Evolutionary conservation across 495 filamentous ascomycete species (phyloP).

Genomic region (Hyaloscypha finlandica): DNA sequence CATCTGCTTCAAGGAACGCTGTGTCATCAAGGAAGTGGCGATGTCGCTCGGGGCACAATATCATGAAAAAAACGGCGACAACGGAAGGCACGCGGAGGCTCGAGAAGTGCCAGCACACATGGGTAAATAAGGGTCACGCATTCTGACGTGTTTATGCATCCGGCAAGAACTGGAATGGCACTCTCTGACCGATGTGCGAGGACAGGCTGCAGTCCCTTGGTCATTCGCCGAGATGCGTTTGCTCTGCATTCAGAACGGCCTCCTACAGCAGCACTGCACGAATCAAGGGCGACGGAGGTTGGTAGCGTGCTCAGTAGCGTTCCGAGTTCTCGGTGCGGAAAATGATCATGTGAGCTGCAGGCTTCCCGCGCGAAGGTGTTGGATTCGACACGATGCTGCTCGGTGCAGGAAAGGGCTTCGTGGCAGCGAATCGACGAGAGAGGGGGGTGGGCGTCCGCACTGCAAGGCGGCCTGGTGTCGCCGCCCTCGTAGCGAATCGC

Average conservation of each 20-base stretch:
- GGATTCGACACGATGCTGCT: neutral
- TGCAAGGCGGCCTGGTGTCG: neutral
- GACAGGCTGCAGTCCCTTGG: neutral
- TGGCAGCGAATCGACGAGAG: conserved; percentile 1
- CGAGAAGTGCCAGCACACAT: conserved; percentile 22
- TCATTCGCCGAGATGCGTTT: conserved; percentile 2
- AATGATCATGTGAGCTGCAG: neutral
- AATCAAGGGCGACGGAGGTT: neutral
- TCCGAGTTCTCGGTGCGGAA: neutral
- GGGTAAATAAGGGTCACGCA: neutral
- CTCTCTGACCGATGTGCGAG: conserved; percentile 1
- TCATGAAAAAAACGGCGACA: neutral
- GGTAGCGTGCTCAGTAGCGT: neutral
- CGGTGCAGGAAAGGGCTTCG: neutral
- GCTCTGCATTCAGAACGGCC: conserved; percentile 1
- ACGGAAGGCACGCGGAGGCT: neutral
- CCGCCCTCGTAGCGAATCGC: neutral
- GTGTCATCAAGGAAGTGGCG: neutral
- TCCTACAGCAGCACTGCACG: neutral
- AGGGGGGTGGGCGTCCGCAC: too few relatives aligned
- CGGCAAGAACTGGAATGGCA: neutral
- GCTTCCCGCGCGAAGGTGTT: neutral
- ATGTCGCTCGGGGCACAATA: neutral
- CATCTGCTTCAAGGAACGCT: neutral
- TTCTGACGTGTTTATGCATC: conserved; percentile 31